Evolutionary conservation across 192 early-diverging fungal genomes (phyloP), one percentile per base, ranked within the genome.

Genomic region (Dispira simplex): DNA sequence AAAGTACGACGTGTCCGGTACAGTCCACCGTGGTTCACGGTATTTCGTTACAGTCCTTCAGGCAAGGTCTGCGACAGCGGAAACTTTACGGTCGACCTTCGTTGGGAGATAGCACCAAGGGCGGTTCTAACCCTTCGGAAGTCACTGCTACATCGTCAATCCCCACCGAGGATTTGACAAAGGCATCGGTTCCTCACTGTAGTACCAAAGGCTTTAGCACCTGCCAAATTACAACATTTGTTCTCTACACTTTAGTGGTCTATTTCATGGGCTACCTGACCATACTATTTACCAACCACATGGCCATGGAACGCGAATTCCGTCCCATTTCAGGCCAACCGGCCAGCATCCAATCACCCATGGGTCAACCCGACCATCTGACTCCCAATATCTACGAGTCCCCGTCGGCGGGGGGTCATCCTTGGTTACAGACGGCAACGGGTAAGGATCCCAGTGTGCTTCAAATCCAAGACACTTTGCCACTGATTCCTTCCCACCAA

Each of bases 261-360:
- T 62, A 62, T 45, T 62, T 62, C 43, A 23, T 62, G 44, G 59
- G 59, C 12, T 62, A 23, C 44, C 59, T 62, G 44, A 62, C 59
- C 44, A 14, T 62, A 20, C 16, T 62, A 0, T 62, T 62, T 20
- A 62, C 59, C 14, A 62, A 39, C 51, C 51, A 53, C 51, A 26
- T 26, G 8, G 51, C 20, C 51, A n/a, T 25, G 51, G 51, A 53
- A 11, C 20, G 26, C 18, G 26, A 26, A 20, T 53, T 26, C 21
- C 21, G 21, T 9, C 20, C 26, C 18, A 53, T n/a, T 20, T 8
- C 51, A 11, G 51, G 51, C 3, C 51, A 53, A 53, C 51, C 51
- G n/a, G 21, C 51, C 18, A 53, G 21, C 9, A 11, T 53, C 21
- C 51, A 53, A n/a, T 53, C 51, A 4, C 51, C 51, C 51, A 53